Evolutionary conservation across 257 asterid species (phyloP).

Genomic region (Verbena officinalis): DNA sequence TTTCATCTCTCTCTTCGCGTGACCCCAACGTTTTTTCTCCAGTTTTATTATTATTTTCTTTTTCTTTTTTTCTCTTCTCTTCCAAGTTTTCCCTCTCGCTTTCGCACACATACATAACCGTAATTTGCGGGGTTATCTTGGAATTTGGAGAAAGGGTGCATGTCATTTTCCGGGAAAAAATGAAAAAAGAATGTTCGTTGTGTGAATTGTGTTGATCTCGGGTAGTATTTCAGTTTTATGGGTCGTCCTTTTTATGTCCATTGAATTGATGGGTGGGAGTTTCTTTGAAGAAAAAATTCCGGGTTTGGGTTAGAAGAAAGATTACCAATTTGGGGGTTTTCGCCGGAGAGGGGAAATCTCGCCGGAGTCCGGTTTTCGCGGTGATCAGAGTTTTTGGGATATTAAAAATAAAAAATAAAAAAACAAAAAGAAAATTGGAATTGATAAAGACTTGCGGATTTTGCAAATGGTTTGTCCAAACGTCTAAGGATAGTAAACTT

Average conservation of each 20-base stretch:
- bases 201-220: constrained; percentile 15
- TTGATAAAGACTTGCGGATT: constrained; percentile 42
- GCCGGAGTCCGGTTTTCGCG: constrained; percentile 43
- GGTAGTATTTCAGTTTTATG: constrained; percentile 26
- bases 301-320: constrained; percentile 26
- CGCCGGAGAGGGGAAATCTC: constrained; percentile 37
- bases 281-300: constrained; percentile 27
- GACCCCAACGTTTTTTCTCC: constrained; percentile 33
- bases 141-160: constrained; percentile 30
- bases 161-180: constrained; percentile 40
- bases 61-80: constrained; percentile 25
- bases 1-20: constrained; percentile 30
- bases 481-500: constrained; percentile 60
- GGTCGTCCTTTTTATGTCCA: constrained; percentile 20
- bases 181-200: constrained; percentile 22
- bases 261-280: constrained; percentile 26
- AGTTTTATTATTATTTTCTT: constrained; percentile 25
- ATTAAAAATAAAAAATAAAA: constrained; percentile 21
- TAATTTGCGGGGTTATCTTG: constrained; percentile 28
- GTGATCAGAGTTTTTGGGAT: constrained; percentile 35
- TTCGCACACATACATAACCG: constrained; percentile 27
- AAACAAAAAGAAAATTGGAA: constrained; percentile 4
- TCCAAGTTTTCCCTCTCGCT: constrained; percentile 3
- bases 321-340: constrained; percentile 35
- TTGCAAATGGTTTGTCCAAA: constrained; percentile 59